phyloP scores from a whole-genome alignment of 768 basidiomycete genomes.

The Solioccasus polychromus region DNA sequence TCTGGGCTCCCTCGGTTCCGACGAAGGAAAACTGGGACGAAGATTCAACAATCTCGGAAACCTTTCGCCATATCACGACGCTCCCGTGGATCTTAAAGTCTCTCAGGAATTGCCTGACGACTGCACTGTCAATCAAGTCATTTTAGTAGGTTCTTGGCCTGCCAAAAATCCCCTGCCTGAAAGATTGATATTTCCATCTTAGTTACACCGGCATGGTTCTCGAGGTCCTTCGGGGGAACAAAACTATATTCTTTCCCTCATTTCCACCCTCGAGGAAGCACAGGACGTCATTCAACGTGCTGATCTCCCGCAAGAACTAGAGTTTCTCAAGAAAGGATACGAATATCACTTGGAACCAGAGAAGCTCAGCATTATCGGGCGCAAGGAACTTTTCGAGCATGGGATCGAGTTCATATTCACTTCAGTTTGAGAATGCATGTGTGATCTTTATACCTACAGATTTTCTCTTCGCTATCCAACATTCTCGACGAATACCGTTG shows the following conservation, averaged over 20 bases:
- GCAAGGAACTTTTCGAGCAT: slow-evolving; percentile 38
- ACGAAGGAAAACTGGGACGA: too few species aligned
- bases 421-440: not conserved
- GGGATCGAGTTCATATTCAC: slow-evolving; percentile 33
- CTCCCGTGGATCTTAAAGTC: slow-evolving; percentile 28
- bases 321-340: slow-evolving; percentile 39
- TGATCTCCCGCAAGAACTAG: slow-evolving; percentile 31
- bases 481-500: slow-evolving; percentile 15
- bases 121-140: slow-evolving; percentile 38
- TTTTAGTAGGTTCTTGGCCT: slow-evolving; percentile 27
- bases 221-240: slow-evolving; percentile 36
- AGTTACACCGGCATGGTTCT: slow-evolving; percentile 44
- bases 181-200: not conserved
- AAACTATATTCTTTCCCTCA: slow-evolving; percentile 31
- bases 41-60: slow-evolving; percentile 27
- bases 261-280: slow-evolving; percentile 28
- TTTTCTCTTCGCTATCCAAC: slow-evolving; percentile 23
- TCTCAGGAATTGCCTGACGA: slow-evolving; percentile 33
- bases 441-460: slow-evolving; percentile 2
- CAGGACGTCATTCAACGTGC: slow-evolving; percentile 23
- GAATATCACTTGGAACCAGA: slow-evolving; percentile 32
- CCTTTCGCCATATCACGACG: slow-evolving; percentile 37
- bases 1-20: too few species aligned
- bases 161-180: too few species aligned
- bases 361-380: slow-evolving; percentile 37